Evolutionary conservation across 1,284 basidiomycete genomes (phyloP).

Genomic region (Rhodotorula sp.): DNA sequence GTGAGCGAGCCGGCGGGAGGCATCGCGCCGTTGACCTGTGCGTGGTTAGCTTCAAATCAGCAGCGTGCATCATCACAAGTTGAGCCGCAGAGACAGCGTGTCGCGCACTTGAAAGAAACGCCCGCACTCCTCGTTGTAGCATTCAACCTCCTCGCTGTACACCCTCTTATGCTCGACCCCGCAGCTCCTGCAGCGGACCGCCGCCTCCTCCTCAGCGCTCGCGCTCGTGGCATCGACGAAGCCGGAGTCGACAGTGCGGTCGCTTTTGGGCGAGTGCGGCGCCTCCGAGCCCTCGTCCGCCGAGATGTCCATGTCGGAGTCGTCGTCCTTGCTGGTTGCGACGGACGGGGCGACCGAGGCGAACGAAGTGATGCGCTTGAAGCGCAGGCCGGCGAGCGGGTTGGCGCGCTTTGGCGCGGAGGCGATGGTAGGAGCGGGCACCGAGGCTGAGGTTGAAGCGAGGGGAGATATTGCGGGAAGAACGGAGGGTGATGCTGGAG

Average conservation of each 20-base stretch:
- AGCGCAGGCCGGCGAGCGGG: neutral
- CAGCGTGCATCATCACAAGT: too few relatives aligned
- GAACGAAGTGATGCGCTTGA: neutral
- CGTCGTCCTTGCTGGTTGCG: too few relatives aligned
- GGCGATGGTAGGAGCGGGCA: neutral
- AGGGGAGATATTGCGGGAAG: neutral
- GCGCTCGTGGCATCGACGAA: neutral
- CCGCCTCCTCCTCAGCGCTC: neutral
- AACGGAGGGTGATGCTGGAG: too few relatives aligned
- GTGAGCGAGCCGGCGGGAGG: conserved; percentile 6
- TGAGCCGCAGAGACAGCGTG: neutral
- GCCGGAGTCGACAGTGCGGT: neutral
- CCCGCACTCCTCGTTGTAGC: conserved; percentile 34
- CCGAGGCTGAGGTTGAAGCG: neutral
- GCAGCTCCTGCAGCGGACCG: conserved; percentile 5
- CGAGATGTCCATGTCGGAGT: conserved; percentile 1
- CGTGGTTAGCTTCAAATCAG: neutral
- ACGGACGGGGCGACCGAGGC: neutral
- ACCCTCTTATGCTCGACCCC: neutral
- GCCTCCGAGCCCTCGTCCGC: neutral
- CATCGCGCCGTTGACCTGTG: conserved; percentile 19
- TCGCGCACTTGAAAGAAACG: conserved; percentile 31
- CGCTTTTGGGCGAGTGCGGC: neutral
- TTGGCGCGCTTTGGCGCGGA: neutral
- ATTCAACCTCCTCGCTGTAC: conserved; percentile 18